Base-by-base conservation (phyloP, 1,284 basidiomycete species). In the Malassezia furfur region DNA sequence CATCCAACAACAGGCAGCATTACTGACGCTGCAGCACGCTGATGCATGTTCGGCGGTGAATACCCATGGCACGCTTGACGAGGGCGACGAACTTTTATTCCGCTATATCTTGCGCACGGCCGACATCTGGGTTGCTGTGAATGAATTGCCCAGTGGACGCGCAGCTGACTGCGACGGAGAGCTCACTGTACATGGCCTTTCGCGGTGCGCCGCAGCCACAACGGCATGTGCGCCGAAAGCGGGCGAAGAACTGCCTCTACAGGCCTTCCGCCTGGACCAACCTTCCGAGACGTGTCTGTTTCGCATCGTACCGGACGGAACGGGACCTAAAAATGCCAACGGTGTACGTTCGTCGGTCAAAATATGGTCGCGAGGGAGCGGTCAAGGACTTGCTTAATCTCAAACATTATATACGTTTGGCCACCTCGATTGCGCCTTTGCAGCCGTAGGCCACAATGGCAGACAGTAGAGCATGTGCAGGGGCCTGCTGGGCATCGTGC, bases 381-480 rank as follows among this genome's bases (percentile, higher is more conserved):
- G 52, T 25, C 35, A 50, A 30, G 50, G 48, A n/a, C 35, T 57
- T 10, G 28, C 44, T 4, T 50, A 21, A 34, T n/a, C 22, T 14
- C 8, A 21, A 25, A 2, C 31, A 38, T 30, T 57, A 91, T 52
- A 91, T 73, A 66, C 84, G 80, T 76, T 86, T 88, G 76, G 88
- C 91, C 41, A 93, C 76, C 74, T 86, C 84, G 75, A 96, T 94
- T 4, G 91, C 91, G 14, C 85, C 78, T 71, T 86, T 86, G 76
- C 91, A 96, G 2, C 91, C 91, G 1, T 79, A 80, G 1, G 87
- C 90, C 17, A 96, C 81, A 11, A 91, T 78, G 1, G 87, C 87
- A 62, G 86, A 88, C 46, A 96, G 78, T 44, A 96, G 77, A 3
- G 89, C 88, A 76, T 96, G 91, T 15, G 86, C 90, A 0, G 91